Base-by-base conservation (phyloP, 1,139 yeast species). In the Eremothecium coryli region DNA sequence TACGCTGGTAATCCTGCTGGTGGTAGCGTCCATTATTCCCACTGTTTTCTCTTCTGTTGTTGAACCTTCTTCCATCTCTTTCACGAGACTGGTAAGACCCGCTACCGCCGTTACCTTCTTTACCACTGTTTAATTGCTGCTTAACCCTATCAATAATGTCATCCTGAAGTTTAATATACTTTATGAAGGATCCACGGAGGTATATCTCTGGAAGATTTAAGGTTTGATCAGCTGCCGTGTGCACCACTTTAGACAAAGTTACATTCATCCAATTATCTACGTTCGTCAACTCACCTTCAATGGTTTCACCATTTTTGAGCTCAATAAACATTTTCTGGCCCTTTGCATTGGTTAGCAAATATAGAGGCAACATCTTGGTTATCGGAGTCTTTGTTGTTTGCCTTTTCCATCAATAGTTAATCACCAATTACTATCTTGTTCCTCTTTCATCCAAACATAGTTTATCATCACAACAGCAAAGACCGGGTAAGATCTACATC, bases 201-300 rank as follows among this genome's bases (percentile, higher is more conserved):
- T 86, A 90, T 39, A 82, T 71, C 51, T 86, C 95, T 3, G 81
- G 76, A 29, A 82, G 62, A 53, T 80, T 77, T 39, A 70, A 62
- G 54, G 82, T 65, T 36, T 77, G 80, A 11, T 85, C 93, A 45
- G 72, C 70, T 46, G 57, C 38, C 7, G 82, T 74, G 54, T 81
- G 88, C 35, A 78, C 73, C 15, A 82, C 97, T 46, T 86, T 78
- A 29, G 68, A 68, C 38, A 93, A 67, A 1, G 95, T 84, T 48
- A 93, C 67, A 57, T 90, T 90, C 98, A 93, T 93, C 88, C 94
- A 85, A 26, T 85, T 78, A 57, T 93, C 98, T 50, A 95, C 86
- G 52, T 82, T 82, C 39, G 77, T 73, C 43, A 93, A 68, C 41
- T 73, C 75, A 26, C 99, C 99, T 52, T 81, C 82, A 39, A 86